Base-by-base conservation (phyloP, 1,284 basidiomycete genomes). In the Pascua sp. region DNA sequence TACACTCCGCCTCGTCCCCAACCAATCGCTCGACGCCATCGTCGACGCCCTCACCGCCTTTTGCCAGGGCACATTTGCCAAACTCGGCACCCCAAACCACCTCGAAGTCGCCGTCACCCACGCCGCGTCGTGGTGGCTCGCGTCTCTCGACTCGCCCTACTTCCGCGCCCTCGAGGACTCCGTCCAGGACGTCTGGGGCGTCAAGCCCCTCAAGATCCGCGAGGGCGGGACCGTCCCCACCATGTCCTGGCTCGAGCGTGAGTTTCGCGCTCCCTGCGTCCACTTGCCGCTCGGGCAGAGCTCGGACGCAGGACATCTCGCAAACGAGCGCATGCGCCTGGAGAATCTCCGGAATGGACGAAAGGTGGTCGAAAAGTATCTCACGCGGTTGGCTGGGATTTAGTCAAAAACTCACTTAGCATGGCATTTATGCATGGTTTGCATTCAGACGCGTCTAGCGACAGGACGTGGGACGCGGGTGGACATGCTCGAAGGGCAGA, bases 91-190 rank as follows among this genome's bases (percentile, higher is more conserved):
- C 0, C 83, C 86, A 1, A 95, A 95, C 72, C 75, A 75, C 41
- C 78, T 93, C n/a, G 79, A 85, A 59, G 89, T 94, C 49, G 81
- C 79, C 36, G 85, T 97, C 49, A 86, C 89, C 47, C 89, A 92
- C 62, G 87, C 84, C 1, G 93, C 92, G 0, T 88, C 93, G 68
- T 98, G 94, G 93, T 98, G 95, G 95, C 81, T 97, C 1, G 92
- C 93, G 0, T 85, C 88, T 49, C 81, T 92, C 36, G 84, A 90
- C 51, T 87, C 87, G 59, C 81, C 82, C 2, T 95, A 89, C 84
- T 92, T 93, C 80, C 82, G 85, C 64, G 86, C 89, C 0, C 81
- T 98, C 17, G 89, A 92, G 71, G 80, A 81, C 42, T 88, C 91
- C 10, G 85, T 97, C 0, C 80, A 83, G 58, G 86, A 90, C 47